Base-by-base conservation (phyloP, 352 stramenopile genomes). In the Globisporangium okanoganense region DNA sequence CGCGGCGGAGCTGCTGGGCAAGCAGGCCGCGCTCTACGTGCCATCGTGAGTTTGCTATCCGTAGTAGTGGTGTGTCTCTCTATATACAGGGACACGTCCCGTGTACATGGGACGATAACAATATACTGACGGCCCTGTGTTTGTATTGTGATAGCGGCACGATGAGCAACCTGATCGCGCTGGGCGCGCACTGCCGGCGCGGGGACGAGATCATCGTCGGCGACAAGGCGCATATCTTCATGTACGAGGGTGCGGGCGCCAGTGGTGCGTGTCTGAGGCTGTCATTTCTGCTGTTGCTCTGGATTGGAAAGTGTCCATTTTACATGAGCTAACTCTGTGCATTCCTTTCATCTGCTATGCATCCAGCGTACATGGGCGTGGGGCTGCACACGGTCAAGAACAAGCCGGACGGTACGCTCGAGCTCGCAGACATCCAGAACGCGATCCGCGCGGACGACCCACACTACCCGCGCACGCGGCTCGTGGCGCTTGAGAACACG, bases 401-500 rank as follows among this genome's bases (percentile, higher is more conserved):
- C 70, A 65, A 85, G 35, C 29, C 64, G n/a, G 86, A 98, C 56
- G 92, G 87, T 16, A 97, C 84, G 27, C 74, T 98, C 9, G 33
- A 62, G n/a, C 49, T 98, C 16, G 77, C 91, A 5, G 83, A 92
- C 49, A 76, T 99, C n/a, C 64, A 72, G 48, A 68, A 74, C 36
- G 85, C 88, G 25, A 74, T 95, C n/a, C 88, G 86, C 22, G 64
- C 67, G 9, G 82, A 95, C 62, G 84, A 95, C 47, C 79, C 76
- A 53, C 85, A 95, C 63, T 93, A 87, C 59, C 85, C 85, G 41
- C 72, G 88, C 48, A 97, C 96, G 24, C 72, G 75, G 14, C 74
- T 99, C 25, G 85, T 99, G 8, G 86, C 78, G 70, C 73, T 99
- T 18, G 97, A 99, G 72, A 99, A 99, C 78, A 99, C 97, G 45